phyloP scores from a whole-genome alignment of 2,329 filamentous ascomycete genomes.

The Aspergillus vadensis region DNA sequence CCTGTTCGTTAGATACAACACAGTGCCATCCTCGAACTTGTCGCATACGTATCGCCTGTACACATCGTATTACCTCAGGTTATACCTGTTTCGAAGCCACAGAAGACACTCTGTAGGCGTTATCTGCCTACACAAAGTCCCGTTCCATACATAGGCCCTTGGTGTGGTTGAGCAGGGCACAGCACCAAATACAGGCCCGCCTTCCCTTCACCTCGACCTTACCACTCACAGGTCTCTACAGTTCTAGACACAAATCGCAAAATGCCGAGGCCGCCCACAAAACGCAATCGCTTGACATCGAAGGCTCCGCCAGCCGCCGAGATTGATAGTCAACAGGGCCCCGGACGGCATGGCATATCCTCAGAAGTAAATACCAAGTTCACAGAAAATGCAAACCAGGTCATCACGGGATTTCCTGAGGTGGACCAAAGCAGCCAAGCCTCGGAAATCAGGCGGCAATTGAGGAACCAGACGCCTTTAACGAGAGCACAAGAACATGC shows the following conservation, averaged over 20 bases:
- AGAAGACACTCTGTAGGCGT: not conserved
- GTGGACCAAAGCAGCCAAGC: slow-evolving; percentile 14
- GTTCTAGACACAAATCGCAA: not conserved
- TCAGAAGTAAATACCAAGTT: slow-evolving; percentile 7
- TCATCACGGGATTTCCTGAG: slow-evolving; percentile 9
- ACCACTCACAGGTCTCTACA: not conserved
- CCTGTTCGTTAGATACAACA: not conserved
- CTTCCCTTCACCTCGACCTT: not conserved
- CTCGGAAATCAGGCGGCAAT: slow-evolving; percentile 23
- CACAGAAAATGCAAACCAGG: not conserved
- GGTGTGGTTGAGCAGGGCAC: not conserved
- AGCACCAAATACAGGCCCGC: not conserved
- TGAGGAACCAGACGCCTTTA: slow-evolving; percentile 36
- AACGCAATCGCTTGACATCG: slow-evolving; percentile 26
- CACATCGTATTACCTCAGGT: not conserved
- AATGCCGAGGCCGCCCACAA: slow-evolving; percentile 35
- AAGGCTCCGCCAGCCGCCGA: slow-evolving; percentile 11
- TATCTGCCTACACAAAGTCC: not conserved
- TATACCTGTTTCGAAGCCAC: not conserved
- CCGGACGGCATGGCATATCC: not conserved
- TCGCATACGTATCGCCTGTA: not conserved
- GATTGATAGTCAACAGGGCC: slow-evolving; percentile 1
- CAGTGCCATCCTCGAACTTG: not conserved
- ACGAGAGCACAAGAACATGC: slow-evolving; percentile 35
- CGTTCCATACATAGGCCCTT: not conserved